Base-by-base conservation (phyloP, 768 basidiomycete genomes). In the Suillus occidentalis region DNA sequence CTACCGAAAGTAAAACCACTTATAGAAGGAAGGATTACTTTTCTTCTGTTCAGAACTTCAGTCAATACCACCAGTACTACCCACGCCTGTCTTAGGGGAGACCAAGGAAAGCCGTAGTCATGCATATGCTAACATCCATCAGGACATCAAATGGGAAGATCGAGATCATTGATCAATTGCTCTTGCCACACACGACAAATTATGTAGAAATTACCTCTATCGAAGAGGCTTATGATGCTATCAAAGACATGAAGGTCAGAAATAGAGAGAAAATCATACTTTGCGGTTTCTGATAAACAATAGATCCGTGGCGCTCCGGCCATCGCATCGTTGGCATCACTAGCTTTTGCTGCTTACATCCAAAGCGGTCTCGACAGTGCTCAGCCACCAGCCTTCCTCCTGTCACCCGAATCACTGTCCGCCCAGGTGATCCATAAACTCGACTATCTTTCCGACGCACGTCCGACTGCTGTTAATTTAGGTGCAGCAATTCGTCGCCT, bases 401-500 rank as follows among this genome's bases (percentile, higher is more conserved):
- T 80, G 4, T 86, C 89, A 0, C 76, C 84, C 0, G 75, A 78
- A 3, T 75, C 80, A 2, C 80, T 97, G 37, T 78, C 81, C 60
- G 75, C 75, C 0, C 80, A 92, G 74, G 75, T 96, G 67, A 72
- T 80, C 47, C 81, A 83, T 0, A 81, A 87, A 50, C 82, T 95
- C 55, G 84, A 87, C 47, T 90, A 86, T 75, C 84, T 99, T 14
- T 89, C 85, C 75, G 92, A 89, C 2, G 91, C 96, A 2, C 86
- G 96, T n/a, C 96, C 97, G 18, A 99, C 96, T 0, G 96, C 96
- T 7, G 96, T 99, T 70, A 99, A 99, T 78, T 89, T 99, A 25
- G 88, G 92, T 13, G 90, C 89, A 53, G 95, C 94, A 8, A 92
- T 89, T 55, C 84, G 88, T 22, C 85, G 95, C 22, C 84, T 99